phyloP scores from a whole-genome alignment of 345 rosid genomes.

The Psidium friedrichsthalianum region DNA sequence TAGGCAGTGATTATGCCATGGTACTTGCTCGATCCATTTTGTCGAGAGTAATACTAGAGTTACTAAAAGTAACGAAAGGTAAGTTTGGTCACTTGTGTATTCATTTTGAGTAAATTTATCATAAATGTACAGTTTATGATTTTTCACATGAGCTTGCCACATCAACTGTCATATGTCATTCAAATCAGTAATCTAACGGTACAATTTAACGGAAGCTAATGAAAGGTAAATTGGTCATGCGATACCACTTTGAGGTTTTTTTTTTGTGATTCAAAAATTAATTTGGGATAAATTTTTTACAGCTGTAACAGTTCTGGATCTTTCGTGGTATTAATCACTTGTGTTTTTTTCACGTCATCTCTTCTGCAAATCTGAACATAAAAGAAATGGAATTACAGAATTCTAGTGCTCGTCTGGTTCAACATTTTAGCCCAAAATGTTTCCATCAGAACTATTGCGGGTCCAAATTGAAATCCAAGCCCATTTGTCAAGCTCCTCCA shows the following conservation, averaged over 20 bases:
- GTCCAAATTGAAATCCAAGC: background rate
- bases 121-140: background rate
- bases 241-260: background rate
- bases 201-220: background rate
- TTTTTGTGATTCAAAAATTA: background rate
- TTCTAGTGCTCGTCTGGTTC: background rate
- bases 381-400: background rate
- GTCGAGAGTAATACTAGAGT: background rate
- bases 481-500: background rate
- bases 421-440: background rate
- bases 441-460: background rate
- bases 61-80: background rate
- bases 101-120: background rate
- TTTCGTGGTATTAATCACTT: background rate
- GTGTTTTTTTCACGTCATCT: too few relatives aligned
- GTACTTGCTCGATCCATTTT: background rate
- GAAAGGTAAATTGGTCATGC: background rate
- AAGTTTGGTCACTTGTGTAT: background rate
- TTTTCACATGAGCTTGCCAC: background rate
- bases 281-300: background rate
- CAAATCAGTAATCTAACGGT: fast-evolving
- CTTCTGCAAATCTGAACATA: background rate
- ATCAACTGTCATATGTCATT: background rate
- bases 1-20: background rate
- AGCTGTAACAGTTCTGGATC: background rate